Evolutionary conservation across 2,329 filamentous ascomycete genomes (phyloP).

Genomic region (Magnaporthiopsis rhizophila): DNA sequence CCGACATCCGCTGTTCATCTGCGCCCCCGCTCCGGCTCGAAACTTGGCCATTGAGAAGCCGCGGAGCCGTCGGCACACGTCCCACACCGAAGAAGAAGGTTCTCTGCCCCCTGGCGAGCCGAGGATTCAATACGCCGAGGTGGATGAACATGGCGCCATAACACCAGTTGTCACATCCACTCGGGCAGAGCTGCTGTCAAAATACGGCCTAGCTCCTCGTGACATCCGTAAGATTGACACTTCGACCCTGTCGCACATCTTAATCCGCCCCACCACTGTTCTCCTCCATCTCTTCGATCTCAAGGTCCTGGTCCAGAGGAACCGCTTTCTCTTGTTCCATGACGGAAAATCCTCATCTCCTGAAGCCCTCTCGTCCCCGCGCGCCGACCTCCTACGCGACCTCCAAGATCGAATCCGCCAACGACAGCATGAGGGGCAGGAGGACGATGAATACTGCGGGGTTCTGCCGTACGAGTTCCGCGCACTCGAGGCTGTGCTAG

Average conservation of each 20-base stretch:
- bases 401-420: slow-evolving; percentile 86
- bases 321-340: slow-evolving; percentile 88
- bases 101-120: slow-evolving; percentile 47
- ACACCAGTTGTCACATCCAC: slow-evolving; percentile 92
- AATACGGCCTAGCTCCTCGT: slow-evolving; percentile 86
- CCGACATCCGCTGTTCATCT: background rate
- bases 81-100: background rate
- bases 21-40: too few relatives aligned
- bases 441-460: slow-evolving; percentile 15
- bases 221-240: slow-evolving; percentile 98
- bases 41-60: background rate
- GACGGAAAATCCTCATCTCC: slow-evolving; percentile 82
- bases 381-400: slow-evolving; percentile 97
- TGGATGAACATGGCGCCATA: slow-evolving; percentile 85
- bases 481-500: slow-evolving; percentile 87
- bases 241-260: slow-evolving; percentile 87
- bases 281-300: slow-evolving; percentile 92
- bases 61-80: background rate
- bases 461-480: slow-evolving; percentile 90
- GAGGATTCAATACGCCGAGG: slow-evolving; percentile 85
- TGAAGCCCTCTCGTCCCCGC: slow-evolving; percentile 60
- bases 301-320: slow-evolving; percentile 88
- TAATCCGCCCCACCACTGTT: slow-evolving; percentile 86
- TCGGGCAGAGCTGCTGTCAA: slow-evolving; percentile 93
- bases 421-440: slow-evolving; percentile 49